Conservation (phyloP, 805 yeast genomes). For the Dipodascopsis uninucleata region DNA sequence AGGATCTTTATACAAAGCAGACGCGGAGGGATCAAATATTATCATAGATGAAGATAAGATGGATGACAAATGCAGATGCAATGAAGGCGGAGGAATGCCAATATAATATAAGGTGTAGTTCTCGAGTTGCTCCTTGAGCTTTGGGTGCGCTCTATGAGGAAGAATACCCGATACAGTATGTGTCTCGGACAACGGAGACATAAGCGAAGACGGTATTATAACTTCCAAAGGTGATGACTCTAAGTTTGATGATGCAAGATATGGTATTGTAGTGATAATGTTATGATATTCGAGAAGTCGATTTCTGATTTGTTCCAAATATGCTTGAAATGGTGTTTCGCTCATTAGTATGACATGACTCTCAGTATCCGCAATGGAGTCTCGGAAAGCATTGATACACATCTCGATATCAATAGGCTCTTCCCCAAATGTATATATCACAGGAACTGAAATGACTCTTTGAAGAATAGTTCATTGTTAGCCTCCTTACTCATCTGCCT, state of each 20-base stretch:
- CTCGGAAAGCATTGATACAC: conserved; percentile 42
- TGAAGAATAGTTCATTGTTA: neutral
- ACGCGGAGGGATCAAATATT: conserved; percentile 16
- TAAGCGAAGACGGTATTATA: conserved; percentile 8
- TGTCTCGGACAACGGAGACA: neutral
- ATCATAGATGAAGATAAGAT: conserved; percentile 43
- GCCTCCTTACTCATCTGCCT: too few relatives aligned
- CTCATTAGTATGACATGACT: conserved; percentile 41
- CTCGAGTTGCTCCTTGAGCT: conserved; percentile 32
- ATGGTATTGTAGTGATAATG: conserved; percentile 22
- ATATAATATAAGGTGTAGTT: conserved; percentile 66
- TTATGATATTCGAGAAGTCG: conserved; percentile 11
- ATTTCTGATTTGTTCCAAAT: conserved; percentile 11
- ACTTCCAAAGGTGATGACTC: conserved; percentile 9
- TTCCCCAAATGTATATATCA: conserved; percentile 74
- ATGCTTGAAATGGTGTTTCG: conserved; percentile 25
- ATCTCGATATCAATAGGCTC: conserved; percentile 50
- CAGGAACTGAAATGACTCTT: conserved; percentile 59
- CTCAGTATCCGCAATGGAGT: conserved; percentile 41
- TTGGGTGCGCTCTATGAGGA: conserved; percentile 29
- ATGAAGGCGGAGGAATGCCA: conserved; percentile 71
- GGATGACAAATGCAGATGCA: conserved; percentile 71
- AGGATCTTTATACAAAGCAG: neutral
- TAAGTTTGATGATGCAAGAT: neutral
- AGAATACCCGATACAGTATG: conserved; percentile 11